Base-by-base conservation (phyloP, 257 asterid genomes). In the Solanum ossicruentum region DNA sequence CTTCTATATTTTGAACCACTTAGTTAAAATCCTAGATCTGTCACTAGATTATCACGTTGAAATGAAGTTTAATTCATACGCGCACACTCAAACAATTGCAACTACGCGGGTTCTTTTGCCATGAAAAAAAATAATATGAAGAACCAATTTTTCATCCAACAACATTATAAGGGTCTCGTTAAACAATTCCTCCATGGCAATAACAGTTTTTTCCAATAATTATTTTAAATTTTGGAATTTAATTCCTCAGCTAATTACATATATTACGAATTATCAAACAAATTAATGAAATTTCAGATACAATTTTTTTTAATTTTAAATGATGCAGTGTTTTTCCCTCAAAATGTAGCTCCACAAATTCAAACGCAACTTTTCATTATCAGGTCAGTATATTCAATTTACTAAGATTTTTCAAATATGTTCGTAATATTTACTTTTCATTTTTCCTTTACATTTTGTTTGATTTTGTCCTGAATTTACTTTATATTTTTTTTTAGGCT, bases 251-350 rank as follows among this genome's bases (percentile, higher is more conserved):
- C 9, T 36, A 5, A 41, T 41, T 41, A 41, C 15, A 80, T 67
- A 51, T 87, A 67, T 85, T 61, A 69, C 78, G 65, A 55, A 36
- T 83, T 83, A 71, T 12, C 36, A 72, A 45, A 77, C 23, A 77
- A 51, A 77, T 10, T 26, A 51, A 51, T 77, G 65, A 26, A 77
- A 77, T 77, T 77, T 9, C 23, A 49, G 8, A 51, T 23, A 4
- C 12, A 51, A 3, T 26, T 7, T 18, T 18, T 54, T 32, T 3
- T 5, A 41, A 55, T 36, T 36, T 81, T 13, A 7, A 57, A 45
- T 55, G 18, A 63, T 28, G 23, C 85, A 91, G 92, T 91, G 93
- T 0, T 41, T 89, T 91, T 90, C 52, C 94, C 94, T 58, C 88
- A 90, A 63, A 52, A 90, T 84, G 54, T 57, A 12, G 71, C 85